Evolutionary conservation across 208 protist species (phyloP).

Genomic region (Trypanosoma avium): DNA sequence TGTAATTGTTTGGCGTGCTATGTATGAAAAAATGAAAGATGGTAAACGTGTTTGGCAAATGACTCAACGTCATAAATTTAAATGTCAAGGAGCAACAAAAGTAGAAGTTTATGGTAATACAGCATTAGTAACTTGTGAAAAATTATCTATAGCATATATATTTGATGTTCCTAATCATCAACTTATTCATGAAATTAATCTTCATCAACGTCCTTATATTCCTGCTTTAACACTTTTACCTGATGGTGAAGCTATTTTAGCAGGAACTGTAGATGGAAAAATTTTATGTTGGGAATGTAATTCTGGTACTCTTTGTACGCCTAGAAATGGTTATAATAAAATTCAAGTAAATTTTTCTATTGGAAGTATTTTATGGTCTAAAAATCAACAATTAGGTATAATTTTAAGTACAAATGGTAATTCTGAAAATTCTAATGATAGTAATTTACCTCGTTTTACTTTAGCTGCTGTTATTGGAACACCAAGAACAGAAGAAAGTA

Average conservation of each 20-base stretch:
- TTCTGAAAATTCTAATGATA: background rate
- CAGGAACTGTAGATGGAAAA: slow-evolving; percentile 32
- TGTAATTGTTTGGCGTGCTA: slow-evolving; percentile 72
- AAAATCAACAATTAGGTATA: slow-evolving; percentile 52
- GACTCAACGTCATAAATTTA: slow-evolving; percentile 40
- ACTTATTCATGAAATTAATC: slow-evolving; percentile 48
- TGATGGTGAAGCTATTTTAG: slow-evolving; percentile 71
- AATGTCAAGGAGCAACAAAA: slow-evolving; percentile 45
- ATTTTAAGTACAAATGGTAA: slow-evolving; percentile 19
- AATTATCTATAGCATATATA: slow-evolving; percentile 50
- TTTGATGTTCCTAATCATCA: slow-evolving; percentile 55
- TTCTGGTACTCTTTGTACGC: slow-evolving; percentile 58
- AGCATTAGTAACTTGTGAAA: slow-evolving; percentile 59
- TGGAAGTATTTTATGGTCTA: slow-evolving; percentile 51
- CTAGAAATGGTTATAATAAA: slow-evolving; percentile 39
- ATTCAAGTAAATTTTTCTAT: slow-evolving; percentile 40
- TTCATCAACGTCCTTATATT: slow-evolving; percentile 34
- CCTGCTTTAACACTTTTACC: slow-evolving; percentile 46
- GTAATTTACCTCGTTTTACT: background rate
- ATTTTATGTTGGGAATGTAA: slow-evolving; percentile 65
- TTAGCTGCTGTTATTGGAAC: slow-evolving; percentile 26
- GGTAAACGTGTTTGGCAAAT: slow-evolving; percentile 54
- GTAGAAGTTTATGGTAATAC: slow-evolving; percentile 46
- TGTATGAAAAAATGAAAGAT: slow-evolving; percentile 25
- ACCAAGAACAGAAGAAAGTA: slow-evolving; percentile 27